Conservation (phyloP, 768 basidiomycete genomes). For the Boletus speciosus region DNA sequence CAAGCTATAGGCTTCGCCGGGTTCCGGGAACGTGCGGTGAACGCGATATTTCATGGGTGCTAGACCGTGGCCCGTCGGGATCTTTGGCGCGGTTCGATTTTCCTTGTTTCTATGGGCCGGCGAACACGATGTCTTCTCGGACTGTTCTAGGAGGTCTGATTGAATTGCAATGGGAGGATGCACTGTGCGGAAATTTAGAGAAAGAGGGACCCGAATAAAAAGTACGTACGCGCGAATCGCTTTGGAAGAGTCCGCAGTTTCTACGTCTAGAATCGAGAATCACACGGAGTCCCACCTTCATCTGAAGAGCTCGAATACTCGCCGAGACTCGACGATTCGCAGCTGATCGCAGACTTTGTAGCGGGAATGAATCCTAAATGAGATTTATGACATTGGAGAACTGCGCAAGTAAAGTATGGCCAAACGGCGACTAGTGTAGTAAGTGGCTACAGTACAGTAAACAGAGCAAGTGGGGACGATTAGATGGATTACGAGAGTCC, state of each 20-base stretch:
- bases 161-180: too few relatives aligned
- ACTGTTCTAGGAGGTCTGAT: too few relatives aligned
- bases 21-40: too few relatives aligned
- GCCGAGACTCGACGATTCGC: conserved; percentile 4
- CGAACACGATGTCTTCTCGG: neutral
- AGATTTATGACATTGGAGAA: too few relatives aligned
- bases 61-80: too few relatives aligned
- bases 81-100: neutral
- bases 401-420: too few relatives aligned
- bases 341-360: neutral
- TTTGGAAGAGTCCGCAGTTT: neutral
- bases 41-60: neutral
- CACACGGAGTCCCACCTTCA: neutral
- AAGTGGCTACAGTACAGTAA: conserved; percentile 16
- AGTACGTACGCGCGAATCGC: conserved; percentile 1
- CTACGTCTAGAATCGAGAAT: neutral
- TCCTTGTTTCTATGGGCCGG: neutral
- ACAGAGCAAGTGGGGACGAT: conserved; percentile 7
- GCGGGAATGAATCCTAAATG: too few relatives aligned
- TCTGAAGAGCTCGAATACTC: neutral
- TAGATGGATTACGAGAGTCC: conserved; percentile 15
- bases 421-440: conserved; percentile 5
- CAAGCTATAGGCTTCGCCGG: too few relatives aligned
- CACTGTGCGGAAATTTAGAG: too few relatives aligned
- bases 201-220: neutral